Base-by-base conservation (phyloP, 176 grass and related monocot species). In the Musa acuminata region DNA sequence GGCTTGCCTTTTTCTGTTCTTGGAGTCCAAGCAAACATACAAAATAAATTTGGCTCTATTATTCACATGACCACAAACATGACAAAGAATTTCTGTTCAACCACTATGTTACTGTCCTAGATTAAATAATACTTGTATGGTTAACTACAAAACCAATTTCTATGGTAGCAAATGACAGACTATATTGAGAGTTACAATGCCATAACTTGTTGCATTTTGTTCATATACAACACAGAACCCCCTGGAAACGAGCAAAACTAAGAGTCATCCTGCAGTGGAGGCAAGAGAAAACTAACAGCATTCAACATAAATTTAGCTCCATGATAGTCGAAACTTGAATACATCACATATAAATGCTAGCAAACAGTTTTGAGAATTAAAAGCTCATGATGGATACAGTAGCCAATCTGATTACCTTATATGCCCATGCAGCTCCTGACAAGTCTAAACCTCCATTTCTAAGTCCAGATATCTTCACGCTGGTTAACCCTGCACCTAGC, bases 401-500 rank as follows among this genome's bases (percentile, higher is more conserved):
- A 10, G 13, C 13, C 9, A 20, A 74, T 57, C 51, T 74, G 43
- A 24, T 74, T 82, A 99, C 95, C 95, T 93, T 99, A 55, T 99
- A 94, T 0, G 12, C 69, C 95, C 95, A 99, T 17, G 55, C 80
- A 79, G 81, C 74, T 65, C 84, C 76, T 76, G 95, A 89, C 65
- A 99, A 84, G 70, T 94, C 54, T 73, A 87, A 50, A 5, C 53
- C 75, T 75, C 82, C 75, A 72, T 78, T 84, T 79, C 73, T 75
- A 20, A 85, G 72, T 55, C 88, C 88, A 82, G 82, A 91, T 27
- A 99, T 89, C 54, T 84, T 91, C 49, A 94, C 95, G 76, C 72
- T 87, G 75, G 84, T 87, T 77, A 87, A 62, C 62, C 95, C 90
- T 43, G 95, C 95, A 77, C 95, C 95, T 67, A 84, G 77, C 95